These are phyloP conservation scores for Curvularia sp. DNA, from an alignment of 2,329 filamentous ascomycete species.

Conservation along the genomic window DNA sequence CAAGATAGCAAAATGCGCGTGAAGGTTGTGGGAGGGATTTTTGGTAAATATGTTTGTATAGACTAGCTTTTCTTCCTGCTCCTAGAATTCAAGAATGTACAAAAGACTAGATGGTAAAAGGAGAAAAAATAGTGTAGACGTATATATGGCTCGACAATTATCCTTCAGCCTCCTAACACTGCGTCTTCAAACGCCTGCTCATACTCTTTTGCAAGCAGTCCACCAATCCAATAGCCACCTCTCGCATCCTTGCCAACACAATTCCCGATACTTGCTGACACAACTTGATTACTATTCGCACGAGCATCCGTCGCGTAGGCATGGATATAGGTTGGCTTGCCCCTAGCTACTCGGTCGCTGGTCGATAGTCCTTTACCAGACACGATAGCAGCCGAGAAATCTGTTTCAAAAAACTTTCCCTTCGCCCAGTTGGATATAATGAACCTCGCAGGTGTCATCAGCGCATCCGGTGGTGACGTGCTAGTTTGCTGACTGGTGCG, in stretches of 20 bases:
- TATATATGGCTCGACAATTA: too few species aligned
- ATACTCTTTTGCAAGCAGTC: conserved; percentile 6
- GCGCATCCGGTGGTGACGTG: not conserved
- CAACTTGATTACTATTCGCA: conserved; percentile 6
- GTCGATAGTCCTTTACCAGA: too few species aligned
- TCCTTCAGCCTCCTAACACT: not conserved
- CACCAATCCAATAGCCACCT: conserved; percentile 30
- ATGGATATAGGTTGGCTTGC: conserved; percentile 7
- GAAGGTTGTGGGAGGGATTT: not conserved
- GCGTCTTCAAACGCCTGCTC: conserved; percentile 5
- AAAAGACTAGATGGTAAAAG: not conserved
- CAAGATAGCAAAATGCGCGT: not conserved
- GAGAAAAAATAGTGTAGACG: not conserved
- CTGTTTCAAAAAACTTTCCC: conserved; percentile 24
- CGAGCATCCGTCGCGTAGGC: conserved; percentile 4
- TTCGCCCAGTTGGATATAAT: conserved; percentile 27
- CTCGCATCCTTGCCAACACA: conserved; percentile 26
- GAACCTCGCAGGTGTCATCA: conserved; percentile 12
- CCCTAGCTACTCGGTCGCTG: not conserved
- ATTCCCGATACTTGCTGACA: conserved; percentile 16
- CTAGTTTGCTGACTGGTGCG: not conserved
- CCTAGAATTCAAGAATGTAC: not conserved
- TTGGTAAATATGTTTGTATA: not conserved
- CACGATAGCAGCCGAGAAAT: conserved; percentile 25
- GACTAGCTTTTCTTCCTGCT: not conserved